These are phyloP conservation scores for Otatea glauca DNA, from an alignment of 176 grass and related monocot species.

Conservation along the genomic window DNA sequence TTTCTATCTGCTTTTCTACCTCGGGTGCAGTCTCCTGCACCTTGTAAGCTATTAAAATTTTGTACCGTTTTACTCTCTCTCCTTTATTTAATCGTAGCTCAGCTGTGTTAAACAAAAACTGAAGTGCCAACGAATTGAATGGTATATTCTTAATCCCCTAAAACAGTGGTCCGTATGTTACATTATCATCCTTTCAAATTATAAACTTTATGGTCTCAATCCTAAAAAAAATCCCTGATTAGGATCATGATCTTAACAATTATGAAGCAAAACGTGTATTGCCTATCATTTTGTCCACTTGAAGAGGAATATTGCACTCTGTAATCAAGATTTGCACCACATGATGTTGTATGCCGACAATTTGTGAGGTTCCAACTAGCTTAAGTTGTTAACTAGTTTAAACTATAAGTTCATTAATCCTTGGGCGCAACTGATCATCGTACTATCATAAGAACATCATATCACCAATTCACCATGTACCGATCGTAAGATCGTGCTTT, in stretches of 20 bases:
- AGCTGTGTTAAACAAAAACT: no score
- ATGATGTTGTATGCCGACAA: slow-evolving; percentile 18
- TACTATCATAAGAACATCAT: slow-evolving; percentile 7
- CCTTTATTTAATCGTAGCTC: no score
- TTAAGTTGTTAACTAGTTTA: neutral
- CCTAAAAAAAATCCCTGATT: neutral
- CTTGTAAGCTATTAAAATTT: no score
- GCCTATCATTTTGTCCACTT: slow-evolving; percentile 18
- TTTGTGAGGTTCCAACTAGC: neutral
- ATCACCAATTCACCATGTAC: slow-evolving; percentile 29
- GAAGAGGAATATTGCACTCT: neutral
- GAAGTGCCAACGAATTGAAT: no score
- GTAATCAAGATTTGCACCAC: neutral
- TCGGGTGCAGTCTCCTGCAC: no score
- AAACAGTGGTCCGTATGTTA: neutral
- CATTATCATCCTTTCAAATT: neutral
- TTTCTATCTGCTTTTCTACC: no score
- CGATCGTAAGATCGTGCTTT: slow-evolving; percentile 1
- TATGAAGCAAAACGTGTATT: neutral
- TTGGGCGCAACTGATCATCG: slow-evolving; percentile 13
- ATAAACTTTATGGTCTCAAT: neutral
- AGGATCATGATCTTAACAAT: slow-evolving; percentile 10
- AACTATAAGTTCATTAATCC: neutral
- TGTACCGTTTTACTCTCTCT: no score
- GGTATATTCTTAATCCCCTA: no score